Evolutionary conservation across 1,284 basidiomycete genomes (phyloP), one percentile per base, ranked within the genome.

Genomic region (Cryptococcus sp.): DNA sequence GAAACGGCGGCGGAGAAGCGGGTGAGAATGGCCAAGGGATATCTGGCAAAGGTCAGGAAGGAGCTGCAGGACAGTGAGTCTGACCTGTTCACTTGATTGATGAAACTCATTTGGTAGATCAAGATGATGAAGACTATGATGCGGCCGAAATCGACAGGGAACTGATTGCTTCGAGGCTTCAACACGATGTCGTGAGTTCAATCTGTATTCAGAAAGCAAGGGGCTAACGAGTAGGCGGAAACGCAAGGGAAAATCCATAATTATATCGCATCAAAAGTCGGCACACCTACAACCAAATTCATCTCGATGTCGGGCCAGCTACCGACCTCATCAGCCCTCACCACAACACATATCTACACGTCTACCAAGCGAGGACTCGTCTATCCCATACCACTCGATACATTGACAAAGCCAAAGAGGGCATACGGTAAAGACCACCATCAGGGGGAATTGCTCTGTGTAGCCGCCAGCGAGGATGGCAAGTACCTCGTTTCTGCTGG

Each of bases 1-100:
- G 91, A 98, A 78, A 98, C 93, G 1, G 91, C 92, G 0, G 92
- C 91, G 0, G 86, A 94, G 79, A 98, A 98, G 74, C 78, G 94
- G 53, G 79, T 98, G 11, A 78, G 96, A 53, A 77, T 98, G 23
- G 93, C 94, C 3, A 87, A 91, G 70, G 76, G 93, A 59, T 98
- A 98, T 74, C 77, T 99, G 43, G 85, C 92, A 53, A 86, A 82
- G 53, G 84, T 98, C 16, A 50, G 61, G 45, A 87, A 88, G 70
- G 83, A 87, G 56, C 80, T 80, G 18, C 74, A 88, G 42, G 64
- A 63, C 49, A 86, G 88, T 87, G 63, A 71, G 84, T 78, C 2
- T 45, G 4, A 32, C 43, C 48, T 37, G 21, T 44, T 42, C 48
- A 10, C 31, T 21, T 44, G 21, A 4, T 19, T 23, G 43, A 18